Evolutionary conservation across 768 basidiomycete genomes (phyloP).

Genomic region (Rubroboletus pulcherrimus): DNA sequence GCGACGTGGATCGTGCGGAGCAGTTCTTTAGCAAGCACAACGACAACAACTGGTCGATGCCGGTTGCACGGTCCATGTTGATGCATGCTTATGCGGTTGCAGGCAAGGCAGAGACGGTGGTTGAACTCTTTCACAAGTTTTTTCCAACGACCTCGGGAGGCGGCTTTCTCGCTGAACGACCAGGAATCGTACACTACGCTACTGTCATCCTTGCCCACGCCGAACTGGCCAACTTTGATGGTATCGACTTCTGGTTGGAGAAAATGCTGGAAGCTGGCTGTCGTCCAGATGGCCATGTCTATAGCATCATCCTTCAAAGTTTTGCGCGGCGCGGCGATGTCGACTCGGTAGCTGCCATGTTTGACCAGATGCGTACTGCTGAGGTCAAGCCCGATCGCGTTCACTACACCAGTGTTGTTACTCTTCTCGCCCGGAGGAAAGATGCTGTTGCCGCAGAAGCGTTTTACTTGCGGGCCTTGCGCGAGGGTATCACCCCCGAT

Average conservation of each 20-base stretch:
- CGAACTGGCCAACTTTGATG: conserved; percentile 41
- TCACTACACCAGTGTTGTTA: conserved; percentile 65
- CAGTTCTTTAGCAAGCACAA: conserved; percentile 39
- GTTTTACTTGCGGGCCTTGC: conserved; percentile 60
- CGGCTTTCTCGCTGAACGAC: conserved; percentile 30
- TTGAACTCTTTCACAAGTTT: conserved; percentile 50
- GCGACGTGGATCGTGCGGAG: conserved; percentile 43
- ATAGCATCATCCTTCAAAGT: conserved; percentile 55
- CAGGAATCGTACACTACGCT: conserved; percentile 50
- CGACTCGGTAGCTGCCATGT: conserved; percentile 43
- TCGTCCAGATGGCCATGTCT: conserved; percentile 53
- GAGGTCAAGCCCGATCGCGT: conserved; percentile 45
- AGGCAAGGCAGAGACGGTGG: conserved; percentile 39
- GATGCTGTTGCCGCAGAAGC: conserved; percentile 65
- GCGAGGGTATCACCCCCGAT: conserved; percentile 61
- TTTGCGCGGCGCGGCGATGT: conserved; percentile 55
- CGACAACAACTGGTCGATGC: conserved; percentile 24
- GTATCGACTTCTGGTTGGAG: conserved; percentile 53
- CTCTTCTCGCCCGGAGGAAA: conserved; percentile 56
- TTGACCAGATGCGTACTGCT: conserved; percentile 59
- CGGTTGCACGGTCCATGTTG: conserved; percentile 39
- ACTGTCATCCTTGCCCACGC: conserved; percentile 55
- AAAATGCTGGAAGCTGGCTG: conserved; percentile 47
- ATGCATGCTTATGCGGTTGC: conserved; percentile 54
- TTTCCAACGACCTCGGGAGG: conserved; percentile 42